These are phyloP conservation scores for Strigomonas galati DNA, from an alignment of 208 protist genomes.

Conservation along the genomic window DNA sequence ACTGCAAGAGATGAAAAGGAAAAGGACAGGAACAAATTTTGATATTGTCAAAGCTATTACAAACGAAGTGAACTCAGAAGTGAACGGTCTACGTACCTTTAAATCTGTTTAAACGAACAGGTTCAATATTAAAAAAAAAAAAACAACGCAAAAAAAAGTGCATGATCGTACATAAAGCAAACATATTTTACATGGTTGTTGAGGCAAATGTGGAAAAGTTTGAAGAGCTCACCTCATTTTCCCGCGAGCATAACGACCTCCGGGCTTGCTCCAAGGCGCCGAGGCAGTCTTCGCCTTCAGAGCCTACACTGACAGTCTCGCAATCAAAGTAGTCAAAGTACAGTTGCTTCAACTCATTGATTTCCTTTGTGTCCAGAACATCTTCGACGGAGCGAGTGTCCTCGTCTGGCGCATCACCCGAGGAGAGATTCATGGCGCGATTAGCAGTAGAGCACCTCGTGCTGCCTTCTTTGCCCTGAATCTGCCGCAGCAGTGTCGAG, in stretches of 20 bases:
- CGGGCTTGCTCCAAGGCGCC: too few relatives aligned
- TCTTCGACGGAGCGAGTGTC: conserved; percentile 32
- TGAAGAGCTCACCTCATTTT: conserved; percentile 27
- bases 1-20: not conserved
- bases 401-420: not conserved
- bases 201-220: conserved; percentile 24
- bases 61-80: not conserved
- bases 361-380: conserved; percentile 54
- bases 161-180: not conserved
- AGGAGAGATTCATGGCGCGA: not conserved
- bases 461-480: not conserved
- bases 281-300: not conserved
- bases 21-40: not conserved
- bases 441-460: not conserved
- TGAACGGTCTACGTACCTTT: not conserved
- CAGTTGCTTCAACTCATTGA: conserved; percentile 70
- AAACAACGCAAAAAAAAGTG: conserved; percentile 6
- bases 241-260: conserved; percentile 59
- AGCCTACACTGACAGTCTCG: conserved; percentile 45
- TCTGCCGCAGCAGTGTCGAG: not conserved
- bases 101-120: not conserved
- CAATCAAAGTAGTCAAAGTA: conserved; percentile 92
- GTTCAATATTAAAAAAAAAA: conserved; percentile 8
- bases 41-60: not conserved
- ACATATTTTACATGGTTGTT: conserved; percentile 20